A percentile compares a stretch with the other conserved stretches of the same genome.
Evolutionary conservation across 1,284 basidiomycete genomes (phyloP).

Genomic region (Ceratobasidium sp.): DNA sequence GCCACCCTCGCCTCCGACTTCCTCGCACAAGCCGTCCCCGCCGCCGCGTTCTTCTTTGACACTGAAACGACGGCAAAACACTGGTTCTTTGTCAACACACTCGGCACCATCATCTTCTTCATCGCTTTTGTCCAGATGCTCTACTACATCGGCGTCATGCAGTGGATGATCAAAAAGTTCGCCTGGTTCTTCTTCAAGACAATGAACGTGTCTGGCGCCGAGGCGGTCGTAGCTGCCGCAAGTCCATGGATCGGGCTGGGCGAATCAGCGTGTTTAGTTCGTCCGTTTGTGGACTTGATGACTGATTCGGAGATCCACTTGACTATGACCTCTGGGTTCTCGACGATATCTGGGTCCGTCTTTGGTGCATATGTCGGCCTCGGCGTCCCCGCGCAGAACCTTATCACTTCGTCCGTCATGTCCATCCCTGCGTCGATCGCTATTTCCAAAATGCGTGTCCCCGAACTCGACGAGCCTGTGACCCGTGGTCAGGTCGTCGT

Average conservation of each 20-base stretch:
- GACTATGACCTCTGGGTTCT: constrained; percentile 89
- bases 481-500: constrained; percentile 84
- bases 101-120: constrained; percentile 85
- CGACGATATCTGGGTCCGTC: constrained; percentile 91
- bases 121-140: constrained; percentile 88
- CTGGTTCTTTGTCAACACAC: constrained; percentile 80
- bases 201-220: constrained; percentile 87
- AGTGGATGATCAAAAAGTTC: constrained; percentile 86
- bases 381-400: constrained; percentile 80
- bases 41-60: constrained; percentile 83
- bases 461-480: constrained; percentile 85
- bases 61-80: constrained; percentile 67
- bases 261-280: constrained; percentile 85
- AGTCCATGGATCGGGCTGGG: constrained; percentile 93
- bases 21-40: constrained; percentile 68
- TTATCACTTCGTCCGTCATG: constrained; percentile 93
- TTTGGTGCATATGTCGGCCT: constrained; percentile 84
- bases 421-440: constrained; percentile 93
- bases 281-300: constrained; percentile 88
- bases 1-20: constrained; percentile 79
- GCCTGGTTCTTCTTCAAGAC: constrained; percentile 94
- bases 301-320: constrained; percentile 90
- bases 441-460: constrained; percentile 86
- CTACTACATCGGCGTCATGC: constrained; percentile 88
- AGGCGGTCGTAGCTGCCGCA: constrained; percentile 90